Base-by-base conservation (phyloP, 768 basidiomycete genomes). In the Pisolithus orientalis region DNA sequence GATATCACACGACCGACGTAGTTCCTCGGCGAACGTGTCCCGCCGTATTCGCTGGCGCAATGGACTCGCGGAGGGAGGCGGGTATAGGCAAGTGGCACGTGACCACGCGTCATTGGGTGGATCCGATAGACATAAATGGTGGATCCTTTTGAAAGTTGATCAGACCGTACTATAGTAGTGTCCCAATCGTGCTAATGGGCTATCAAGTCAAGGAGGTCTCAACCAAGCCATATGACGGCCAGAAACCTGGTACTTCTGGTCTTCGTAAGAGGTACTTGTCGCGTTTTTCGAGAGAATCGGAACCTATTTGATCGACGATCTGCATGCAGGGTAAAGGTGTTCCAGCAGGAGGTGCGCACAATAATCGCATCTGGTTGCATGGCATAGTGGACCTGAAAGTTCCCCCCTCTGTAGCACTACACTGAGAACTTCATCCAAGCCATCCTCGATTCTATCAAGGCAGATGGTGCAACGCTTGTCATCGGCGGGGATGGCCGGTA, bases 381-480 rank as follows among this genome's bases (percentile, higher is more conserved):
- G 11, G 5, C 17, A 54, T 38, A 17, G 55, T 31, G 50, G 16
- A 44, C 51, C 65, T 65, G 55, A 63, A 62, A 54, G 40, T 47
- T 50, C n/a, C 11, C 11, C 34, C 39, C 31, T 55, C 32, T 52
- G 50, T 50, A 94, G 91, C 85, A 98, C 76, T 99, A 98, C 75
- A 99, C 96, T 43, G 96, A 98, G 74, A 99, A 98, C 78, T 99
- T 99, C 62, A 69, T 97, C 53, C 95, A 98, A 70, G 72, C 95
- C 59, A 99, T 93, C 75, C 80, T 94, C 63, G 83, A 90, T 70
- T 90, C 94, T 50, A 90, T 98, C 71, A 80, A 87, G 6, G 80
- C 83, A 47, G 71, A 86, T 55, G 91, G 81, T 28, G 74, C 83
- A 50, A 93, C 94, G 14, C 77, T 98, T 60, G 96, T 98, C 64